A percentile compares a stretch with the other conserved stretches of the same genome.
These are phyloP conservation scores for Aspergillus avenaceus DNA, from an alignment of 495 filamentous ascomycete genomes.

Conservation along the genomic window DNA sequence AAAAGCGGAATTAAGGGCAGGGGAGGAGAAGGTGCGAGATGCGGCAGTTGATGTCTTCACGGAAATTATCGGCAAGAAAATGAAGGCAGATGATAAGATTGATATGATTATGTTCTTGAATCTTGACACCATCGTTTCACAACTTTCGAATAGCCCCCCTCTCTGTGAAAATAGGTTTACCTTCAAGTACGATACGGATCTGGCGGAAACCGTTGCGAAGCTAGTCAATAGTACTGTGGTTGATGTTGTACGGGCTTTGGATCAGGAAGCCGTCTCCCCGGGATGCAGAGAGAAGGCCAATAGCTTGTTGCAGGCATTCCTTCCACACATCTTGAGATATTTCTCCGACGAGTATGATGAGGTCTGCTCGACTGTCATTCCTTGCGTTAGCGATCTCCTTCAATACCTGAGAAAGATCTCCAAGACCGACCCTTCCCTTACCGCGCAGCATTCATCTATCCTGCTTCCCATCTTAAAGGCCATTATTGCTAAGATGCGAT, in stretches of 20 bases:
- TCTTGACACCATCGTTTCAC: conserved; percentile 71
- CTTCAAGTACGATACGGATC: conserved; percentile 83
- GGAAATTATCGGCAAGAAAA: conserved; percentile 96
- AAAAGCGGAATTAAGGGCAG: conserved; percentile 42
- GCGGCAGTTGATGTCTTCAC: conserved; percentile 89
- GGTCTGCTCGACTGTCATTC: conserved; percentile 89
- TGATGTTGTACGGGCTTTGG: conserved; percentile 79
- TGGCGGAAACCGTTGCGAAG: conserved; percentile 90
- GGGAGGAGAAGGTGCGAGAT: conserved; percentile 73
- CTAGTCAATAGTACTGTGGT: conserved; percentile 85
- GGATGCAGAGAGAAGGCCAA: conserved; percentile 60
- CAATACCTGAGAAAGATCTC: conserved; percentile 78
- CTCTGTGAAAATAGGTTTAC: conserved; percentile 74
- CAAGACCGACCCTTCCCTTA: conserved; percentile 54
- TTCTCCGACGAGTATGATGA: conserved; percentile 98
- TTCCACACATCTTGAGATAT: conserved; percentile 82
- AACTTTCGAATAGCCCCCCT: conserved; percentile 75
- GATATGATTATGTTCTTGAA: conserved; percentile 90
- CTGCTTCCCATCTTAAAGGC: conserved; percentile 83
- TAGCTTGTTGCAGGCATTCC: conserved; percentile 71
- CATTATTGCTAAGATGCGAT: conserved; percentile 91
- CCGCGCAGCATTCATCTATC: conserved; percentile 67
- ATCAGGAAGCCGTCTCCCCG: conserved; percentile 51
- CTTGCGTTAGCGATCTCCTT: conserved; percentile 83
- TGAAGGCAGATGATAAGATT: conserved; percentile 88